Base-by-base conservation (phyloP, 495 filamentous ascomycete species). In the Monascus purpureus region DNA sequence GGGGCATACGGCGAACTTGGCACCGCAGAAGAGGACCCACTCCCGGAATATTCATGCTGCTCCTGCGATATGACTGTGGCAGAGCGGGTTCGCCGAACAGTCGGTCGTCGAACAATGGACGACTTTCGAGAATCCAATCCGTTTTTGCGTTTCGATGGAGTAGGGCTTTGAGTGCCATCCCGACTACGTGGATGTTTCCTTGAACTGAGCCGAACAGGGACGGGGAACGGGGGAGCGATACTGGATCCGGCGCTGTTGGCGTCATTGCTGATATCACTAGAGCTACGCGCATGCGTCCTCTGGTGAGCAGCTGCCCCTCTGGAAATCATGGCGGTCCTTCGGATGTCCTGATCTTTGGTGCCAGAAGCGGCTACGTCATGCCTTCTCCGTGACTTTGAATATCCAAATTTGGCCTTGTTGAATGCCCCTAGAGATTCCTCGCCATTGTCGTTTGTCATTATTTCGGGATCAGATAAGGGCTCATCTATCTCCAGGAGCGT, bases 161-260 rank as follows among this genome's bases (percentile, higher is more conserved):
- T 85, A 9, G 88, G 86, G 38, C 82, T 93, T 35, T 72, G 71
- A 11, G 72, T 74, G 17, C 80, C 80, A 36, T 95, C 86, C 36
- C 81, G 92, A 19, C 66, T 55, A 43, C 70, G 52, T 4, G 76
- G 73, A 20, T 77, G 67, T 42, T 80, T 79, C 39, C 84, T 73
- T 2, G 90, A 95, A 49, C 88, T 95, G 12, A 82, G 75, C 33
- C 90, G 69, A 8, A 77, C 80, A 3, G 90, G 90, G 6, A 97
- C 87, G 0, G 92, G 86, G 63, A 93, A 93, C 6, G 84, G 83
- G 14, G 83, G 83, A 18, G 61, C 55, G 35, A 63, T 50, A 24
- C 47, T 55, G 18, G 57, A 59, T 18, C 43, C 46, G 29, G 43
- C 59, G 40, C 55, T 67, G 37, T 72, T 68, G 30, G 61, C 60